Evolutionary conservation across 495 filamentous ascomycete genomes (phyloP), one percentile per base, ranked within the genome.

Genomic region (Cercophora sp.): DNA sequence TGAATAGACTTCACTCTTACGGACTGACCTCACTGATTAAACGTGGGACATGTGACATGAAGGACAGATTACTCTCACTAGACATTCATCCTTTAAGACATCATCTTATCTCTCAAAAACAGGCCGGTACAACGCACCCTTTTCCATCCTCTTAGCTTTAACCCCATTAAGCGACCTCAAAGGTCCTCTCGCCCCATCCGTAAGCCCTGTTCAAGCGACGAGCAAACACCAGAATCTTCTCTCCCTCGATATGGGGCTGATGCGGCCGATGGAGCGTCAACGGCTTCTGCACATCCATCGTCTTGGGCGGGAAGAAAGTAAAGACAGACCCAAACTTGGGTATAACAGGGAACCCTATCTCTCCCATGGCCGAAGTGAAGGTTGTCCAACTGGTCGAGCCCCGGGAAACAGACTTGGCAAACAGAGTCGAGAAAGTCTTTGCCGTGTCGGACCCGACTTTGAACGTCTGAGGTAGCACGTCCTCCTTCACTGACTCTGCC

Each of bases 331-430:
- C 62, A 19, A 52, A 63, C 31, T 58, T 63, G 10, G 62, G 64
- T 5, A 58, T 11, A 32, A 66, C 59, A 3, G 58, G 58, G 22
- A 71, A 71, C 2, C 55, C 57, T 15, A 74, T 8, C 1, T 69
- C 64, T 2, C 54, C 52, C 64, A 75, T 62, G 4, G 70, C 72
- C 8, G 52, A 55, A 40, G 56, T 58, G 19, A 74, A 75, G 1
- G 53, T 61, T 0, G 29, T 49, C 72, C 70, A 72, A 34, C 29
- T 44, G 10, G 73, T 52, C 2, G 71, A 65, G 3, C 64, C 62
- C 8, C 60, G 65, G 9, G 62, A 23, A 9, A 43, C 49, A 0
- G 61, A 37, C 47, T 51, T 64, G 4, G 43, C 37, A 32, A 70
- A 70, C 2, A 70, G 34, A 0, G 59, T 63, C 0, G 56, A 54